Base-by-base conservation (phyloP, 2,329 filamentous ascomycete species). In the Microascus cirrosus region DNA sequence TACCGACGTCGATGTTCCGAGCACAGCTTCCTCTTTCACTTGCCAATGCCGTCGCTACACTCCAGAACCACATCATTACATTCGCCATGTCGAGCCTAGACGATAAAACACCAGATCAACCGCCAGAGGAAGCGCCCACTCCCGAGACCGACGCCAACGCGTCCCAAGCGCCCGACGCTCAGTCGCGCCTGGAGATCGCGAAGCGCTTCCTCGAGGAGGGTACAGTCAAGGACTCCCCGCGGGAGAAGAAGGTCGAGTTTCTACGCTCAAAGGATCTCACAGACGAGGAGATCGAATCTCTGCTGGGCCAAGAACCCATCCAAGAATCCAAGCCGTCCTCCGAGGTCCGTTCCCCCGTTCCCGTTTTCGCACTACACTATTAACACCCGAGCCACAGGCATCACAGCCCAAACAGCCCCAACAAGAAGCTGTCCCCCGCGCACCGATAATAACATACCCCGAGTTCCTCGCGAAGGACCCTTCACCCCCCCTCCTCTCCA, bases 161-260 rank as follows among this genome's bases (percentile, higher is more conserved):
- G 56, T 62, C 11, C 61, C 60, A 58, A 58, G 55, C 56, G 56
- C 58, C 59, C 60, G 39, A 61, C 8, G 45, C 59, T 56, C 63
- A 70, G 48, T 65, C 69, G 54, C 64, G 65, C 36, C 64, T 75
- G 39, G 83, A 90, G 18, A 83, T 90, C 66, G 90, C 91, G 32
- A 78, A 80, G 51, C 81, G 77, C 57, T 96, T 96, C 67, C 79
- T 96, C 3, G 76, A 88, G 55, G 86, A 95, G 60, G 83, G 88
- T 8, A 77, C 79, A 22, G 88, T 96, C 59, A 83, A 80, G 59
- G 74, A 86, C 69, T 83, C 86, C 36, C 77, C 86, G 0, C 77
- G 78, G 52, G 86, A 89, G 58, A 85, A 84, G 70, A 95, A 95
- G 73, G 75, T 81, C 22, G 80, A 81, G 8, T 96, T 96, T 64